phyloP scores from a whole-genome alignment of 441 rosid genomes.

The Mallotus repandus region DNA sequence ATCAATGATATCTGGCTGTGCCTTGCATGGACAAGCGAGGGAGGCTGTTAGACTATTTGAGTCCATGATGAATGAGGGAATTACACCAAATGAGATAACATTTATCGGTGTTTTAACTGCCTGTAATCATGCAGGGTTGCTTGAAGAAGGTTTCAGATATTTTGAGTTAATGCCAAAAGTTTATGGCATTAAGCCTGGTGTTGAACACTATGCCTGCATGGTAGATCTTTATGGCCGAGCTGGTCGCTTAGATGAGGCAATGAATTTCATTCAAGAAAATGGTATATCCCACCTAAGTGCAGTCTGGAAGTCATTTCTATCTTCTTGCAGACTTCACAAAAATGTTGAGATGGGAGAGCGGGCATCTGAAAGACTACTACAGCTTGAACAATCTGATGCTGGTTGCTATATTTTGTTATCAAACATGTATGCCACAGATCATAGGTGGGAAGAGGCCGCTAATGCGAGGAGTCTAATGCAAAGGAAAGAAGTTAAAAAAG shows the following conservation, averaged over 20 bases:
- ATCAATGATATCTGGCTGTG: constrained; percentile 29
- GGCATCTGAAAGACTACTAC: constrained; percentile 28
- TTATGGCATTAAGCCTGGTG: constrained; percentile 23
- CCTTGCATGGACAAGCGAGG: constrained; percentile 28
- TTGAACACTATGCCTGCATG: constrained; percentile 32
- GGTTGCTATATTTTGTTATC: constrained; percentile 28
- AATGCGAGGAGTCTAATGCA: constrained; percentile 25
- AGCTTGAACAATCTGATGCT: constrained; percentile 22
- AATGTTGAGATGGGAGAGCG: constrained; percentile 29
- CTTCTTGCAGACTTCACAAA: constrained; percentile 30
- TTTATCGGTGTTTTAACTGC: constrained; percentile 29
- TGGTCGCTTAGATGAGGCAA: constrained; percentile 27
- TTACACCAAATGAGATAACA: constrained; percentile 28
- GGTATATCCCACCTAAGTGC: constrained; percentile 19
- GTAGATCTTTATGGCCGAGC: constrained; percentile 35
- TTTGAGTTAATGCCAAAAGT: constrained; percentile 32
- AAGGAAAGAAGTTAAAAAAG: constrained; percentile 22
- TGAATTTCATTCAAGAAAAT: constrained; percentile 21
- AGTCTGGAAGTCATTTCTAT: constrained; percentile 30
- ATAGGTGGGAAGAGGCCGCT: constrained; percentile 27
- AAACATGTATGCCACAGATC: constrained; percentile 24
- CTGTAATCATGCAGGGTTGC: constrained; percentile 31
- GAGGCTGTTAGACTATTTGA: constrained; percentile 28
- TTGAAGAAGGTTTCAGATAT: constrained; percentile 27
- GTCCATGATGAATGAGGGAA: constrained; percentile 22